A percentile compares a stretch with the other conserved stretches of the same genome.
Conservation (phyloP, 768 basidiomycete species). For the Bullera alba region DNA sequence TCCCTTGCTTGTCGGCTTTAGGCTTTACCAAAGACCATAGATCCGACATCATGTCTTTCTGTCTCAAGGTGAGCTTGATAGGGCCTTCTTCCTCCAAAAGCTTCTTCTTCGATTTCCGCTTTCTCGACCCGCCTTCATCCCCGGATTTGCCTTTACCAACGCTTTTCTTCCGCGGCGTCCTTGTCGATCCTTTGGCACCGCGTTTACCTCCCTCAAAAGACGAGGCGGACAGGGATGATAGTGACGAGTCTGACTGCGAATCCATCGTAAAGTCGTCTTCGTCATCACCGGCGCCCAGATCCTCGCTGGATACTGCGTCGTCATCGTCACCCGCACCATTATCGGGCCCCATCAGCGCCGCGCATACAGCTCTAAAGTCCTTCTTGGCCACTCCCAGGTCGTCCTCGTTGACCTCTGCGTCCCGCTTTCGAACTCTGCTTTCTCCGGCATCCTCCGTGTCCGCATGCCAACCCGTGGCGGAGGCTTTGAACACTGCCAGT, state of each 20-base stretch:
- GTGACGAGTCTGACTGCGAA: conserved; percentile 1
- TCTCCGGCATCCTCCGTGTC: conserved; percentile 14
- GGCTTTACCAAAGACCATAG: conserved; percentile 42
- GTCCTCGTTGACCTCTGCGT: conserved; percentile 6
- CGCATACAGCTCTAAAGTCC: conserved; percentile 44
- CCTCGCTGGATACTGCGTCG: too few species aligned
- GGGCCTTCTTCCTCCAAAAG: conserved; percentile 5
- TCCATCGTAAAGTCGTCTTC: conserved; percentile 12
- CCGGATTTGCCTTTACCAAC: conserved; percentile 5
- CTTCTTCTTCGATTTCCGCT: conserved; percentile 4
- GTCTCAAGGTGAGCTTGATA: conserved; percentile 20
- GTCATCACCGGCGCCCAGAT: conserved; percentile 10
- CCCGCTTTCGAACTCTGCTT: neutral
- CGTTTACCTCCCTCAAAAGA: conserved; percentile 6
- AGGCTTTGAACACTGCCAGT: conserved; percentile 33
- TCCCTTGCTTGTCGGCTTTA: conserved; percentile 1
- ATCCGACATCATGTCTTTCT: conserved; percentile 35
- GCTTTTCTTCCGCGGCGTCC: neutral
- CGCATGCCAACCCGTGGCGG: conserved; percentile 39
- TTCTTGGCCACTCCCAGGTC: conserved; percentile 28
- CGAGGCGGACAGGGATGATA: conserved; percentile 14
- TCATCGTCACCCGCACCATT: conserved; percentile 16
- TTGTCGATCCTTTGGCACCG: conserved; percentile 7
- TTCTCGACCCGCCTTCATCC: neutral
- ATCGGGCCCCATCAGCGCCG: conserved; percentile 38